Percentiles rank a stretch among this genome's conserved stretches.
phyloP scores from a whole-genome alignment of 805 yeast species.

The Phaffomyces thermotolerans region DNA sequence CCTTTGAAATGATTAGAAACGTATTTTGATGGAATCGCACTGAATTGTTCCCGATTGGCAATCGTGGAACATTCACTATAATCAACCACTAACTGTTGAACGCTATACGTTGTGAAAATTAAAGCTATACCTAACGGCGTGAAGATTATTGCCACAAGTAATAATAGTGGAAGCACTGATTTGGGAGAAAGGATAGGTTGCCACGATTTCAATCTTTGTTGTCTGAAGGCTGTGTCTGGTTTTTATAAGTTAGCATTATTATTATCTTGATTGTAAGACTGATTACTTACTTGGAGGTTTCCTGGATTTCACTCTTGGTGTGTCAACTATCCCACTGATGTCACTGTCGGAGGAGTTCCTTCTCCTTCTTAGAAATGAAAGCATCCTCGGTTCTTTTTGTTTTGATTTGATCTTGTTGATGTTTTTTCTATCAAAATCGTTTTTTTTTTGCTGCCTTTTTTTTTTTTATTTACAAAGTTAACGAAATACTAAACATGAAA shows the following conservation, averaged over 20 bases:
- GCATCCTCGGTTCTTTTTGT: slow-evolving; percentile 1
- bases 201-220: slow-evolving; percentile 57
- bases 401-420: not conserved
- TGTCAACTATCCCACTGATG: slow-evolving; percentile 20
- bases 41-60: slow-evolving; percentile 37
- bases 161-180: slow-evolving; percentile 79
- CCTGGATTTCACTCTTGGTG: slow-evolving; percentile 34
- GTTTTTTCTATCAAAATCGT: not conserved
- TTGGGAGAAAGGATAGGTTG: slow-evolving; percentile 88
- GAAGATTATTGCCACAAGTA: slow-evolving; percentile 68
- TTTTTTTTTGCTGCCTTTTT: not conserved
- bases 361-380: slow-evolving; percentile 20
- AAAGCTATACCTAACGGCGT: slow-evolving; percentile 90
- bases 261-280: too few species aligned
- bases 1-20: slow-evolving; percentile 54
- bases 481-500: not conserved
- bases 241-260: slow-evolving; percentile 29
- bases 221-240: slow-evolving; percentile 67
- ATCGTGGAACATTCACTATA: slow-evolving; percentile 60
- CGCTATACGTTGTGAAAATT: slow-evolving; percentile 66
- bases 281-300: slow-evolving; percentile 41
- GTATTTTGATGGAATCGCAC: slow-evolving; percentile 52
- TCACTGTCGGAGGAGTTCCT: slow-evolving; percentile 25
- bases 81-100: slow-evolving; percentile 67
- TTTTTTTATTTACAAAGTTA: not conserved